These are phyloP conservation scores for Phytophthora tubulina DNA, from an alignment of 352 stramenopile species.

Conservation along the genomic window DNA sequence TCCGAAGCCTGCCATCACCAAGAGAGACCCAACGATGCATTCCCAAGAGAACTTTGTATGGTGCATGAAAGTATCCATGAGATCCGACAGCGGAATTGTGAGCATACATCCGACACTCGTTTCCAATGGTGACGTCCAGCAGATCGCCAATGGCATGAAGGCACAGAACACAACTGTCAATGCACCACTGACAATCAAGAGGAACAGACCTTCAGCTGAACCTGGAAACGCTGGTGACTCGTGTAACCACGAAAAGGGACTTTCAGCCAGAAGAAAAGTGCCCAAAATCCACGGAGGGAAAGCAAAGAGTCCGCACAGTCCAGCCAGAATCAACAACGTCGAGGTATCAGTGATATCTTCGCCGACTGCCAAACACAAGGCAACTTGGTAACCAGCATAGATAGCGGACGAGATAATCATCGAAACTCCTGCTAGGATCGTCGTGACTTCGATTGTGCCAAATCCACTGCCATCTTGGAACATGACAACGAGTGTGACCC, in stretches of 20 bases:
- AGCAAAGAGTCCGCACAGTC: conserved; percentile 57
- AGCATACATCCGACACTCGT: conserved; percentile 73
- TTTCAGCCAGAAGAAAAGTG: conserved; percentile 50
- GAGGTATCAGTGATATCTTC: conserved; percentile 57
- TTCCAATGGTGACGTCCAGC: conserved; percentile 68
- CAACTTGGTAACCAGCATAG: conserved; percentile 64
- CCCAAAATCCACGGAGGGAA: conserved; percentile 59
- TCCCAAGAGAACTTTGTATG: conserved; percentile 56
- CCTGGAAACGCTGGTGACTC: conserved; percentile 58
- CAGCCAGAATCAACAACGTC: conserved; percentile 59
- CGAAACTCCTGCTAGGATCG: conserved; percentile 50
- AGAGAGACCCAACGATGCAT: conserved; percentile 56
- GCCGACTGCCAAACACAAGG: conserved; percentile 49
- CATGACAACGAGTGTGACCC: conserved; percentile 60
- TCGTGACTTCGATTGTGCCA: conserved; percentile 46
- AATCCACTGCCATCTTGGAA: conserved; percentile 53
- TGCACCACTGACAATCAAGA: conserved; percentile 47
- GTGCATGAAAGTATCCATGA: conserved; percentile 59
- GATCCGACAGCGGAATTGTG: conserved; percentile 60
- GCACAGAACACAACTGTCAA: conserved; percentile 65
- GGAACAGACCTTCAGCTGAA: conserved; percentile 41
- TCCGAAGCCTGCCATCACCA: conserved; percentile 63
- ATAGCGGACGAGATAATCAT: conserved; percentile 61
- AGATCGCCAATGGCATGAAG: conserved; percentile 57
- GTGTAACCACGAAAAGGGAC: conserved; percentile 51